Base-by-base conservation (phyloP, 805 yeast genomes). In the Suhomyces canberraensis region DNA sequence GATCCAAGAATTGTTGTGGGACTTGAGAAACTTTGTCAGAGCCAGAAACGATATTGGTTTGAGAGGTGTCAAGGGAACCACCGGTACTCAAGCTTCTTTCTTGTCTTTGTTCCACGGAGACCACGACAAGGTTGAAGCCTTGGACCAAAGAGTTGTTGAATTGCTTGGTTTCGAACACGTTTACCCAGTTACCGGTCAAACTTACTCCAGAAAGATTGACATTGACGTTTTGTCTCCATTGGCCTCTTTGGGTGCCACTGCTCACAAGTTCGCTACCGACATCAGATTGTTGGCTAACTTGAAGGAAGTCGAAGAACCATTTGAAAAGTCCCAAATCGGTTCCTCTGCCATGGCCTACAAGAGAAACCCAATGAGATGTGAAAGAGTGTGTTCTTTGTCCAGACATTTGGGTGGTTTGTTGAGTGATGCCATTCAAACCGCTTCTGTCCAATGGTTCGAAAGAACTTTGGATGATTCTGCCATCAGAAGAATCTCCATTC, bases 341-440 rank as follows among this genome's bases (percentile, higher is more conserved):
- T 89, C 97, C 9, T 78, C 88, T 38, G 98, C 98, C 29, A 93
- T 93, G 98, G 98, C 98, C 20, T 93, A 93, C 75, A 93, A 93
- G 79, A 84, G 98, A 72, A 93, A 93, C 71, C 98, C 98, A 66
- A 93, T 93, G 98, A 84, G 98, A 73, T 84, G 91, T 60, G 98
- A 93, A 73, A 81, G 98, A 66, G 97, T 93, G 42, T 93, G 98
- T 71, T 93, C 98, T n/a, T 76, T 93, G 49, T 80, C 98, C 15
- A 86, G 98, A 73, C 98, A 91, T 64, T 66, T 93, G 66, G 95
- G 96, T 47, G 84, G 95, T 13, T 71, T 89, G 51, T 85, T 84
- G 69, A 88, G 75, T 58, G 98, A 93, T 65, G 95, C 96, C 36
- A 85, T 91, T 52, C 93, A 88, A 68, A 93, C 98, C 33, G 95